Evolutionary conservation across 106 monocot genomes (phyloP).

Genomic region (Dioscorea zingiberensis): DNA sequence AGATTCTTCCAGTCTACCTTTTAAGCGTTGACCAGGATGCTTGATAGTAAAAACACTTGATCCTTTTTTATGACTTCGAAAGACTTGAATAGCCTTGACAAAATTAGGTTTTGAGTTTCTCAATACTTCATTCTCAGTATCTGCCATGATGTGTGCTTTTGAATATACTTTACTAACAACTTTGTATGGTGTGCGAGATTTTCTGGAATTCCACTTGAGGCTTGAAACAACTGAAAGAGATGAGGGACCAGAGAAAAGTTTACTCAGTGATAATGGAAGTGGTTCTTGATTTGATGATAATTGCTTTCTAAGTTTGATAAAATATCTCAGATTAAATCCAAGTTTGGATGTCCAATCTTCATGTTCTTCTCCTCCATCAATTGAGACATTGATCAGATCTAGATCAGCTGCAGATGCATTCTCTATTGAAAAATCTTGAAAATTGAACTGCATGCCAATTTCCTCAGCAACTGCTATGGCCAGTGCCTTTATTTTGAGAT

Average conservation of each 20-base stretch:
- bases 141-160: conserved; percentile 16
- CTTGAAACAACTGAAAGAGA: conserved; percentile 27
- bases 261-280: conserved; percentile 39
- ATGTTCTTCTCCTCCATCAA: conserved; percentile 63
- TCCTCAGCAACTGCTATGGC: conserved; percentile 67
- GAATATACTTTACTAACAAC: conserved; percentile 10
- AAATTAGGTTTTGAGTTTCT: not conserved
- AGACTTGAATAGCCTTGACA: conserved; percentile 11
- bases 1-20: not conserved
- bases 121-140: not conserved
- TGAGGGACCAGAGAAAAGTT: conserved; percentile 36
- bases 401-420: conserved; percentile 61
- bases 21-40: not conserved
- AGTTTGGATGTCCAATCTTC: conserved; percentile 89
- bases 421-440: conserved; percentile 43
- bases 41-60: not conserved
- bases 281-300: conserved; percentile 36
- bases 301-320: conserved; percentile 55
- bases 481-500: conserved; percentile 76
- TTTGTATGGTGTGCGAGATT: conserved; percentile 59
- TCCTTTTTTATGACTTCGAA: conserved; percentile 2
- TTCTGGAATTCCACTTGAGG: conserved; percentile 67
- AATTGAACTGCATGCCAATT: conserved; percentile 31
- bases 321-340: conserved; percentile 64
- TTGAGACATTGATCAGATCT: conserved; percentile 60